phyloP scores from a whole-genome alignment of 768 basidiomycete species.

The Russula sp. region DNA sequence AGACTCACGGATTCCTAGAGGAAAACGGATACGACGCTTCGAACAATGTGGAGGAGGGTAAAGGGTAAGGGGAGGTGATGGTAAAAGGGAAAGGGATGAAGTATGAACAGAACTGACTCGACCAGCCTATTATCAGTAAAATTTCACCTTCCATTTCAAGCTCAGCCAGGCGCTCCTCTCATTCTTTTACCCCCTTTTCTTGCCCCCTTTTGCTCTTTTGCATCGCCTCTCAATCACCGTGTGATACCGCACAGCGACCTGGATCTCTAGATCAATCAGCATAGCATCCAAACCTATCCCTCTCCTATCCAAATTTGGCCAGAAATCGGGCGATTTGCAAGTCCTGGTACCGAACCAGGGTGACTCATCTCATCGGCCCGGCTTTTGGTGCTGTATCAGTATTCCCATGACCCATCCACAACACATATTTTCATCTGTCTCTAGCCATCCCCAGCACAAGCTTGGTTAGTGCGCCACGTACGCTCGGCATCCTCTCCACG shows the following conservation, averaged over 20 bases:
- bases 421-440: background rate
- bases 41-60: constrained; percentile 13
- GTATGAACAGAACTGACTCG: constrained; percentile 10
- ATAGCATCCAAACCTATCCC: background rate
- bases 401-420: background rate
- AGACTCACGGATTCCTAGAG: constrained; percentile 24
- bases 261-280: background rate
- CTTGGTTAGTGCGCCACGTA: background rate
- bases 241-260: too few species aligned
- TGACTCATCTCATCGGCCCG: constrained; percentile 1
- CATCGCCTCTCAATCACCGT: background rate
- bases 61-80: background rate
- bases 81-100: constrained; percentile 9
- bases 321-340: background rate
- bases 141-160: constrained; percentile 21
- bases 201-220: background rate
- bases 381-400: background rate
- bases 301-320: background rate
- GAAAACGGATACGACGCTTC: constrained; percentile 12
- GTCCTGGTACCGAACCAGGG: background rate
- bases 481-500: background rate
- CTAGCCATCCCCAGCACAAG: too few species aligned
- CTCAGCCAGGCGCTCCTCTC: constrained; percentile 10
- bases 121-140: constrained; percentile 16
- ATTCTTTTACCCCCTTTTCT: background rate